A percentile compares a stretch with the other conserved stretches of the same genome.
Evolutionary conservation across 2,329 filamentous ascomycete species (phyloP).

Genomic region (Coniochaeta prunicola): DNA sequence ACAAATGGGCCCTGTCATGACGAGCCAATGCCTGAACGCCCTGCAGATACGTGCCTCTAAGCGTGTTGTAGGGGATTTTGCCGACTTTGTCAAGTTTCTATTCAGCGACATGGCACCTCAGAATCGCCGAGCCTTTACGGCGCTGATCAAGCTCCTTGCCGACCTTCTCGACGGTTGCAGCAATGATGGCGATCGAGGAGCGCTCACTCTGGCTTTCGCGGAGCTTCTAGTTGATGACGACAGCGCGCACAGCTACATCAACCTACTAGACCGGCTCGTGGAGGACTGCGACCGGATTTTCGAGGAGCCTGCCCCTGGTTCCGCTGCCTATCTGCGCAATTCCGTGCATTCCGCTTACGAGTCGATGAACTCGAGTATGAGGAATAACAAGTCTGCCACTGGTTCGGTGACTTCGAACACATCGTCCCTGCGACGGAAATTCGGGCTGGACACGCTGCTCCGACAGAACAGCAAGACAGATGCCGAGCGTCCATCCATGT

Average conservation of each 20-base stretch:
- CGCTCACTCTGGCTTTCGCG: constrained; percentile 80
- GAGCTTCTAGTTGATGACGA: constrained; percentile 76
- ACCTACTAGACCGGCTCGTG: constrained; percentile 78
- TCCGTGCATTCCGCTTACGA: constrained; percentile 47
- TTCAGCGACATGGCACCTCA: constrained; percentile 62
- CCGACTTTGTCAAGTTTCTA: constrained; percentile 58
- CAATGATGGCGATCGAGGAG: constrained; percentile 85
- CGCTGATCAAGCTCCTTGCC: constrained; percentile 76
- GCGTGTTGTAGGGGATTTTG: constrained; percentile 65
- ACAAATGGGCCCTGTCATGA: constrained; percentile 79
- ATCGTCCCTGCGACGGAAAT: constrained; percentile 77
- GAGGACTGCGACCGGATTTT: constrained; percentile 89
- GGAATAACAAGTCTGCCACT: constrained; percentile 53
- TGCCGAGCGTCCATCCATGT: constrained; percentile 68
- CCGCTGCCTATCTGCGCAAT: constrained; percentile 32
- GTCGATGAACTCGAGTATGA: constrained; percentile 51
- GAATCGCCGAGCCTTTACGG: constrained; percentile 70
- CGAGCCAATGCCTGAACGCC: constrained; percentile 60
- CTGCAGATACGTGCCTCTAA: constrained; percentile 65
- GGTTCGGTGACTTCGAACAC: constrained; percentile 79
- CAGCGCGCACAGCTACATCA: constrained; percentile 76
- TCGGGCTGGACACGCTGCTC: constrained; percentile 70
- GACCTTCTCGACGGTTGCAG: constrained; percentile 84
- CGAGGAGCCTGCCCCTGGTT: constrained; percentile 44
- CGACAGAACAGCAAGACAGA: constrained; percentile 72